Evolutionary conservation across 1,284 basidiomycete species (phyloP).

Genomic region (Apiotrichum porosum): DNA sequence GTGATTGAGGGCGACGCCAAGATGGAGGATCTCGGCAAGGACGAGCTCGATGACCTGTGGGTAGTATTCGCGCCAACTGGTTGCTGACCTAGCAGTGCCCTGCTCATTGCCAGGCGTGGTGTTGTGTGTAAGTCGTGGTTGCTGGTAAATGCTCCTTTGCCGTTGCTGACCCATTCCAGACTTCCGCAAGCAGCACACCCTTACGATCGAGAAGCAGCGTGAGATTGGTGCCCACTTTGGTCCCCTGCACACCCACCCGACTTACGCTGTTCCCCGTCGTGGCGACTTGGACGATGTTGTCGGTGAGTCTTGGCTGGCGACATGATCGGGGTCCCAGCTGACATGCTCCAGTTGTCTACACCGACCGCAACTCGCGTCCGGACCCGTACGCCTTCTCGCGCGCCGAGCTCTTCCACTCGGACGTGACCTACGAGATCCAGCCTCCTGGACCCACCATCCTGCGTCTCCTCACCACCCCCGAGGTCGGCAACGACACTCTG

Average conservation of each 20-base stretch:
- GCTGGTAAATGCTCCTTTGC: too few relatives aligned
- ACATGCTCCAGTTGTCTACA: slow-evolving; percentile 44
- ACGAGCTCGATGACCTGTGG: slow-evolving; percentile 51
- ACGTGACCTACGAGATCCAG: slow-evolving; percentile 73
- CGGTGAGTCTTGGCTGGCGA: slow-evolving; percentile 32
- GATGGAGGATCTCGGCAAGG: slow-evolving; percentile 47
- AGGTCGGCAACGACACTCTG: slow-evolving; percentile 71
- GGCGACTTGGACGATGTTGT: slow-evolving; percentile 68
- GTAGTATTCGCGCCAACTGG: too few relatives aligned
- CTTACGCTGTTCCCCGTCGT: slow-evolving; percentile 63
- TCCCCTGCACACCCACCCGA: slow-evolving; percentile 75
- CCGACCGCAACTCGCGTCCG: slow-evolving; percentile 60
- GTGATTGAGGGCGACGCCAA: slow-evolving; percentile 50
- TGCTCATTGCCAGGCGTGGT: slow-evolving; percentile 42
- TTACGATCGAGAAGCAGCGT: slow-evolving; percentile 63
- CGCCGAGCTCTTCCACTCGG: slow-evolving; percentile 70
- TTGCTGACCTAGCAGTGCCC: slow-evolving; percentile 16
- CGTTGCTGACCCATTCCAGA: slow-evolving; percentile 19
- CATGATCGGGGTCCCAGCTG: background rate
- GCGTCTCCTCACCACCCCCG: slow-evolving; percentile 65
- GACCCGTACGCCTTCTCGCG: slow-evolving; percentile 67
- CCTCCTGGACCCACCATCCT: slow-evolving; percentile 81
- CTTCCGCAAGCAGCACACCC: slow-evolving; percentile 39
- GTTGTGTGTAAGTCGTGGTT: slow-evolving; percentile 43
- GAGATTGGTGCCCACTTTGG: slow-evolving; percentile 68